Percentiles rank a stretch among this genome's conserved stretches.
These are phyloP conservation scores for Emericellopsis atlantica DNA, from an alignment of 2,329 filamentous ascomycete species.

Conservation along the genomic window DNA sequence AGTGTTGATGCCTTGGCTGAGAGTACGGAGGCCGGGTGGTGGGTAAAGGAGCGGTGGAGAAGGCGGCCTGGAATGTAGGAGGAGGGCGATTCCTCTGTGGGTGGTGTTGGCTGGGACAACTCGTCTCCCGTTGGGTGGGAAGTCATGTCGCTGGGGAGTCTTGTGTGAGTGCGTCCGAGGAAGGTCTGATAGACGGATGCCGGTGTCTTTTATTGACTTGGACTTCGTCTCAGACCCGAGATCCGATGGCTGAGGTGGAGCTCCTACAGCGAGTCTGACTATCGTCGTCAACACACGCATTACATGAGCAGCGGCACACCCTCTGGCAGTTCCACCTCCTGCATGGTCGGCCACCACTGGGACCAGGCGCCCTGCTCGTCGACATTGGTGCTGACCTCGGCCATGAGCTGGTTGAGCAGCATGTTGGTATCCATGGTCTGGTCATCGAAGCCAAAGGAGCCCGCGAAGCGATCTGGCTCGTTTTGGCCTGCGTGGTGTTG, in stretches of 20 bases:
- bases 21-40: conserved; percentile 20
- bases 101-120: neutral
- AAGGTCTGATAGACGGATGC: neutral
- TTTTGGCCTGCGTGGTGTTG: too few relatives aligned
- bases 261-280: conserved; percentile 2
- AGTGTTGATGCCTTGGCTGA: conserved; percentile 26
- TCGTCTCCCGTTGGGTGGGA: neutral
- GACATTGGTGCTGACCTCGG: conserved; percentile 12
- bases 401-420: conserved; percentile 10
- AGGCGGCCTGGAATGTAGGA: conserved; percentile 4
- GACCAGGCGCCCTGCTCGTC: conserved; percentile 14
- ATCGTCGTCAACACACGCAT: too few relatives aligned
- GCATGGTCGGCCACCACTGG: conserved; percentile 13
- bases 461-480: too few relatives aligned
- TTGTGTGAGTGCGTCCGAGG: neutral
- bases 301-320: conserved; percentile 1
- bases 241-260: neutral
- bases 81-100: neutral
- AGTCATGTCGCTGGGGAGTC: neutral
- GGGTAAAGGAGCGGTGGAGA: conserved; percentile 19
- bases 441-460: neutral
- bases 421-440: conserved; percentile 7
- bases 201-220: neutral
- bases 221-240: neutral
- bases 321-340: conserved; percentile 7